phyloP scores from a whole-genome alignment of 257 asterid species.

The Nicotiana knightiana region DNA sequence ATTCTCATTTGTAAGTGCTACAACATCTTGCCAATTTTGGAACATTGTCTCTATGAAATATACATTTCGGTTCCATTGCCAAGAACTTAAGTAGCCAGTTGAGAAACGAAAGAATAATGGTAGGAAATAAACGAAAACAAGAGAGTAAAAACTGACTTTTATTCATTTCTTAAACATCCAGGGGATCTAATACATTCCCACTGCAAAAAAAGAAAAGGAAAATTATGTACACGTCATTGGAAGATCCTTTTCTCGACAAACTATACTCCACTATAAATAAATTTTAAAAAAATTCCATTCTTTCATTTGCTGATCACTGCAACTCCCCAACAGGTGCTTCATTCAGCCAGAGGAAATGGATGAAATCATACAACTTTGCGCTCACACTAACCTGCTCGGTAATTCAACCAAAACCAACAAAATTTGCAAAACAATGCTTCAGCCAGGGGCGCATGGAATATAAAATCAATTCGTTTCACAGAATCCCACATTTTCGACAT shows the following conservation, averaged over 20 bases:
- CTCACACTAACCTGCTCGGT: slow-evolving; percentile 84
- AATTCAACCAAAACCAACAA: background rate
- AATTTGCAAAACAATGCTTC: background rate
- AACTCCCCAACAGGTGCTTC: slow-evolving; percentile 98
- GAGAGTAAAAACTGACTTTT: background rate
- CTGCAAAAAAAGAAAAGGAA: background rate
- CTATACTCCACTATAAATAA: background rate
- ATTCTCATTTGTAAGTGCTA: too few species aligned
- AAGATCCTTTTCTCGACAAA: background rate
- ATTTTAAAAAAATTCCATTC: background rate
- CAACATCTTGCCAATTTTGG: too few species aligned
- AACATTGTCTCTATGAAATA: too few species aligned
- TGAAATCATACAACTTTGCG: slow-evolving; percentile 84
- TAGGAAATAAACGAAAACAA: background rate
- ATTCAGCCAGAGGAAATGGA: slow-evolving; percentile 92
- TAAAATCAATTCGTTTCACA: background rate
- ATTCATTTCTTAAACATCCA: background rate
- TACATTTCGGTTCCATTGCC: too few species aligned
- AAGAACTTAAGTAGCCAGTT: too few species aligned
- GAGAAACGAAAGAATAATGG: background rate
- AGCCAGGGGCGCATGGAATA: background rate
- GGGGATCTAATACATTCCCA: background rate
- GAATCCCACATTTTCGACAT: background rate
- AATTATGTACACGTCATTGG: background rate
- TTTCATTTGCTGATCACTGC: slow-evolving; percentile 34